Base-by-base conservation (phyloP, 495 filamentous ascomycete genomes). In the Aspergillus panamensis region DNA sequence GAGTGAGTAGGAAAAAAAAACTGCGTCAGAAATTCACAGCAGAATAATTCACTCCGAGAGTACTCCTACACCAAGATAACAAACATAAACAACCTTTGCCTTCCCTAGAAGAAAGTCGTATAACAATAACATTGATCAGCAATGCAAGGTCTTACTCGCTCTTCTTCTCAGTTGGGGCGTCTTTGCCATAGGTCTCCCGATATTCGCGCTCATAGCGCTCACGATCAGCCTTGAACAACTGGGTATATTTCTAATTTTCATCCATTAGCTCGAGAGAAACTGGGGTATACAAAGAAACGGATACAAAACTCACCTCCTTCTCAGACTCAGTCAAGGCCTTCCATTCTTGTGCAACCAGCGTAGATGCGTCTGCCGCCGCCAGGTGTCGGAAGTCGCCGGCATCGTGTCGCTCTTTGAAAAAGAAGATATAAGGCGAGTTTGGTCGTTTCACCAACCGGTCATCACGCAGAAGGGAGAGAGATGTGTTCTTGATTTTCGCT, bases 361-460 rank as follows among this genome's bases (percentile, higher is more conserved):
- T 63, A 12, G 60, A 4, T 0, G 52, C 57, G 0, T 83, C 81
- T 1, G 8, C 1, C 0, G 71, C 0, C 0, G 35, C 0, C 20
- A 76, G 65, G 30, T 69, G 59, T 33, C 68, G 73, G 48, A 82
- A 71, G 8, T 86, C 85, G 14, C 78, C 78, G 49, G 69, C 70
- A 4, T 59, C 63, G 9, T 57, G 55, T 30, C 83, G 78, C 21
- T 85, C 77, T 51, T 58, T 71, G 48, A 60, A 37, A 66, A 81
- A 93, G 1, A 66, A 45, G 0, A 56, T 17, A 62, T 63, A 91
- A 6, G 75, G 6, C 6, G 35, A 66, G 0, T 14, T 0, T 9
- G 78, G 71, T 1, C 56, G 35, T 64, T 84, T 87, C 48, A 86
- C 83, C 21, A 71, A 58, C 13, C 90, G 81, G 9, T 83, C 77